Conservation (phyloP, 2,329 filamentous ascomycete genomes). For the Neoscytalidium dimidiatum region DNA sequence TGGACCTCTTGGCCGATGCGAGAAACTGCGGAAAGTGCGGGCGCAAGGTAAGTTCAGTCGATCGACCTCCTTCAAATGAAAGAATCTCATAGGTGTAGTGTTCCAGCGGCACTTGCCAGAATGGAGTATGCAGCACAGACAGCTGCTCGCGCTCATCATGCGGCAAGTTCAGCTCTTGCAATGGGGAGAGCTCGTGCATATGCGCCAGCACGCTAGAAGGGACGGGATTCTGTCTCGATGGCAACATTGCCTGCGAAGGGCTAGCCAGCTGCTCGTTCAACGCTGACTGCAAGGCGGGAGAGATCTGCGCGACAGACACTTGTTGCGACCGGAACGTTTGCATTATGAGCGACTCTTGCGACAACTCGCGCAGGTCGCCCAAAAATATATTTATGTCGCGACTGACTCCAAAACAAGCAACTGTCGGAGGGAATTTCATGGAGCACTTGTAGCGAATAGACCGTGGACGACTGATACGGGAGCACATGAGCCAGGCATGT, state of each 20-base stretch:
- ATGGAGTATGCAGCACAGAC: slow-evolving; percentile 34
- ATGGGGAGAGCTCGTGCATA: slow-evolving; percentile 26
- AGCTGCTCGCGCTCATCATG: slow-evolving; percentile 33
- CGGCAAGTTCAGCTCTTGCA: slow-evolving; percentile 29
- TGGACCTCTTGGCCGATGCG: background rate
- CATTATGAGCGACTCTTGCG: slow-evolving; percentile 24
- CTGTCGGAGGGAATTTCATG: background rate
- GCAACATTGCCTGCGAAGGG: slow-evolving; percentile 20
- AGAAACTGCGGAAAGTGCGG: slow-evolving; percentile 6
- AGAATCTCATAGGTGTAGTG: too few relatives aligned
- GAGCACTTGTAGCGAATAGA: background rate
- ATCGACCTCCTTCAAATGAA: slow-evolving; percentile 30
- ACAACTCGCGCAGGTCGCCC: background rate
- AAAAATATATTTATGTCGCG: background rate
- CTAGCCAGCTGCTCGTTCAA: slow-evolving; percentile 21
- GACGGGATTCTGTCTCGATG: slow-evolving; percentile 34
- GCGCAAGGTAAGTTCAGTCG: background rate
- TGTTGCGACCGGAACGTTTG: slow-evolving; percentile 27
- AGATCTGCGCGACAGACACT: slow-evolving; percentile 25
- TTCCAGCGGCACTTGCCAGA: slow-evolving; percentile 29
- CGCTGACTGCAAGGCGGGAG: slow-evolving; percentile 23
- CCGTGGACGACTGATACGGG: background rate
- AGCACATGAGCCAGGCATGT: too few relatives aligned
- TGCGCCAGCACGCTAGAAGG: slow-evolving; percentile 29
- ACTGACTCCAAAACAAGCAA: background rate